Conservation (phyloP, 2,329 filamentous ascomycete genomes). For the Sporothrix pseudoabietina region DNA sequence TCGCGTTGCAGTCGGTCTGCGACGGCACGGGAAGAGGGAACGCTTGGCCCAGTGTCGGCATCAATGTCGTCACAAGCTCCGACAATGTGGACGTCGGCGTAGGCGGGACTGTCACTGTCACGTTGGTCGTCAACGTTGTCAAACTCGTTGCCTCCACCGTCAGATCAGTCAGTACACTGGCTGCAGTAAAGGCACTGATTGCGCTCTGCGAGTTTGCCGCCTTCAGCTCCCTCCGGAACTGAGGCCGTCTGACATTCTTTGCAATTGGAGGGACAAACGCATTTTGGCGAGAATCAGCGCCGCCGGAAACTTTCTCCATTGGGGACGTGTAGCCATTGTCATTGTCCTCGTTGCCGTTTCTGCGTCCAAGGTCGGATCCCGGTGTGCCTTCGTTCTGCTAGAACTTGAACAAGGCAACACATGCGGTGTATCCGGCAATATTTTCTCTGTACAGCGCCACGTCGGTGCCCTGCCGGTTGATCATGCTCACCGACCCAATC, state of each 20-base stretch:
- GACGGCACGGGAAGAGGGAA: slow-evolving; percentile 32
- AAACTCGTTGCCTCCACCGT: slow-evolving; percentile 2
- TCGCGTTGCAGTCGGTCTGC: slow-evolving; percentile 34
- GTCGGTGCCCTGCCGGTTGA: slow-evolving; percentile 32
- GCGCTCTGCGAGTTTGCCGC: neutral
- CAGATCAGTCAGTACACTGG: neutral
- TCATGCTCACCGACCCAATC: slow-evolving; percentile 42
- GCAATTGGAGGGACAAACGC: neutral
- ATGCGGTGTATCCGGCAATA: slow-evolving; percentile 36
- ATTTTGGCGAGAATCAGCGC: neutral
- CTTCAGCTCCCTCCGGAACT: neutral
- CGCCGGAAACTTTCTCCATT: neutral
- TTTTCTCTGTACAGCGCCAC: slow-evolving; percentile 35
- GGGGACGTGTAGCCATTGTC: neutral
- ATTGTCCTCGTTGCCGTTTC: neutral
- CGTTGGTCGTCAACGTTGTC: neutral
- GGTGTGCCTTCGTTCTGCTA: slow-evolving; percentile 32
- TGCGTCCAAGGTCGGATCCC: slow-evolving; percentile 2
- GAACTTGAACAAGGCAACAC: slow-evolving; percentile 36
- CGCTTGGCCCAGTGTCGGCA: slow-evolving; percentile 20
- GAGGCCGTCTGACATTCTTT: neutral
- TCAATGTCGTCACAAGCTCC: slow-evolving; percentile 4
- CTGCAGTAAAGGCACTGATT: neutral
- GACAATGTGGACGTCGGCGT: neutral
- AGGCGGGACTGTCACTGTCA: neutral